Base-by-base conservation (phyloP, 2,329 filamentous ascomycete genomes). In the Fusarium sp. region DNA sequence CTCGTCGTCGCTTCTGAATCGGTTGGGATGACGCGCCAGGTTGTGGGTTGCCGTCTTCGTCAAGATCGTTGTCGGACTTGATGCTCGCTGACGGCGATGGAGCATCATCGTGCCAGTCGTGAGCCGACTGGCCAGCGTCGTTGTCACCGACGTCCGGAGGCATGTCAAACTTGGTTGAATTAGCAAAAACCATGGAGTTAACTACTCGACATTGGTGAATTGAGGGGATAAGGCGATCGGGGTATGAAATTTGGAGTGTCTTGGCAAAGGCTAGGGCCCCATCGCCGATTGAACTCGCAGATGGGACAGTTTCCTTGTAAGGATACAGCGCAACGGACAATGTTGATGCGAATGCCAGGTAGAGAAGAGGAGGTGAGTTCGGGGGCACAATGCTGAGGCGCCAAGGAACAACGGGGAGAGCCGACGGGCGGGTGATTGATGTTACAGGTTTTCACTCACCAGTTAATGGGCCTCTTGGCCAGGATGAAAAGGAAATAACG, bases 1-100 rank as follows among this genome's bases (percentile, higher is more conserved):
- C 93, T 79, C 94, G 88, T 62, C 93, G 88, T 70, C 93, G 88
- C 81, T 96, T 95, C 79, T 95, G 93, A 67, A 93, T 86, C 20
- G 92, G 92, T 75, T 86, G 83, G 44, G 83, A 84, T n/a, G 85
- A 79, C 22, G 81, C 80, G 59, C 84, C 83, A 41, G 77, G 72
- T 44, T 74, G 74, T 34, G 74, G 72, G 61, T 69, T 76, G 32
- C 79, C 77, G 73, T 83, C 82, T 67, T 85, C 82, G 70, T 84
- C 81, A 45, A 82, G 81, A 72, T 84, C 82, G 71, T 84, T 80
- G 55, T 84, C 81, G 77, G 86, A 84, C 77, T 83, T 84, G 64
- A 78, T 79, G 79, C 83, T 87, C 69, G 80, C 85, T 66, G 81
- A 83, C 66, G 82, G 85, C 64, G 82, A 86, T 45, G 78, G 82